Evolutionary conservation across 2,329 filamentous ascomycete species (phyloP).

Genomic region (Ceratocystis papillata): DNA sequence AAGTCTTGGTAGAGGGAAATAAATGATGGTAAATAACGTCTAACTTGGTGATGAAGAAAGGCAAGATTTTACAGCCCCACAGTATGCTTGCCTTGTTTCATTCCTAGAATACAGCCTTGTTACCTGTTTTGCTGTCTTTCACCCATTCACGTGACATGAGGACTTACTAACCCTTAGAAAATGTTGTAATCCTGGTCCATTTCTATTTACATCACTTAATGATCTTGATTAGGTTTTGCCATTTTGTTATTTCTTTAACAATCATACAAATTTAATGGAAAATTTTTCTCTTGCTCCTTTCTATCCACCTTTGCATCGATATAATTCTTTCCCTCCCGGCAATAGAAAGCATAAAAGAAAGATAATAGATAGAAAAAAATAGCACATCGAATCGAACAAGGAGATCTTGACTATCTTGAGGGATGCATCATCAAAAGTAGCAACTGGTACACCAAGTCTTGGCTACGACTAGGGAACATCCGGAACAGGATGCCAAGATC

Average conservation of each 20-base stretch:
- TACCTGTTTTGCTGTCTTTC: not conserved
- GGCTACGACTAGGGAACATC: not conserved
- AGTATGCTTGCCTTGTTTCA: too few relatives aligned
- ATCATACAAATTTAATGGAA: not conserved
- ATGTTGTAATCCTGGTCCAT: not conserved
- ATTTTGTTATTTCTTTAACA: not conserved
- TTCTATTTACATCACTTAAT: not conserved
- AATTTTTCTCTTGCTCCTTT: not conserved
- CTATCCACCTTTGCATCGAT: not conserved
- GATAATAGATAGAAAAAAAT: constrained; percentile 15
- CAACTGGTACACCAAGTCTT: not conserved
- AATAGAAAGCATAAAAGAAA: constrained; percentile 8
- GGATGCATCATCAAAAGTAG: not conserved
- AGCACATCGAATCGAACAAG: constrained; percentile 12
- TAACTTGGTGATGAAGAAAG: too few relatives aligned
- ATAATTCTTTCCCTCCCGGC: not conserved
- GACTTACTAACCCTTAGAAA: not conserved
- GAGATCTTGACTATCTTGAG: constrained; percentile 2
- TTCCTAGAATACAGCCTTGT: not conserved
- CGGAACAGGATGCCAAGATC: not conserved
- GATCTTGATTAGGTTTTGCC: not conserved
- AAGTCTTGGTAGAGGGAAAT: not conserved
- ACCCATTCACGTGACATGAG: not conserved
- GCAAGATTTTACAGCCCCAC: too few relatives aligned
- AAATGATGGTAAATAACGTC: not conserved